These are phyloP conservation scores for Dalbergia cochinchinensis DNA, from an alignment of 306 rosid species.

Conservation along the genomic window DNA sequence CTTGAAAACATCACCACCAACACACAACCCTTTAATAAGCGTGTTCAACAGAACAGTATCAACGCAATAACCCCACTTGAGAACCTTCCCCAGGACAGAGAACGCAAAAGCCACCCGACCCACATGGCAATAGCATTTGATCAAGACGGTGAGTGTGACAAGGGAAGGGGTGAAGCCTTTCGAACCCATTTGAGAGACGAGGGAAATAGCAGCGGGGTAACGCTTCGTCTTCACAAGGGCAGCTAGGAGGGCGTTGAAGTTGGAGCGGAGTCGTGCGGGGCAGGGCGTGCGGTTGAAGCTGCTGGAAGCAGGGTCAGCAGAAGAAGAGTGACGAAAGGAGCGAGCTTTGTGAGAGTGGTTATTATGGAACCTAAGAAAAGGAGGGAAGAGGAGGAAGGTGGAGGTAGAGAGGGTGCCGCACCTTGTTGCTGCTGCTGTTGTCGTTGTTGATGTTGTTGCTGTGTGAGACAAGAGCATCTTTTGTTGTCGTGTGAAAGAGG, in stretches of 20 bases:
- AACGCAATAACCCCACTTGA: slow-evolving; percentile 4
- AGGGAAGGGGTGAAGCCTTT: slow-evolving; percentile 25
- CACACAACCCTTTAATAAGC: slow-evolving; percentile 24
- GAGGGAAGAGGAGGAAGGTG: neutral
- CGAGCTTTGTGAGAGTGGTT: no score
- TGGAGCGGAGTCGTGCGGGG: neutral
- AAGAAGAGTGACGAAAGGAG: neutral
- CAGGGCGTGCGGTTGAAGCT: neutral
- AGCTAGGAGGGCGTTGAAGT: slow-evolving; percentile 17
- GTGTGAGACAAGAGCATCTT: neutral
- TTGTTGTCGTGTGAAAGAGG: neutral
- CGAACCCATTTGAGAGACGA: neutral
- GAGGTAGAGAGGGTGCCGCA: neutral
- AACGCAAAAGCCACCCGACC: slow-evolving; percentile 9
- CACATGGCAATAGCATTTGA: slow-evolving; percentile 26
- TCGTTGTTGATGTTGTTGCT: neutral
- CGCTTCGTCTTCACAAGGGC: neutral
- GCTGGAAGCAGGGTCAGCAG: neutral
- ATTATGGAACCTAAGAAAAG: neutral
- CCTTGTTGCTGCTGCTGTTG: neutral
- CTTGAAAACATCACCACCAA: neutral
- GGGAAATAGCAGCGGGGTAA: slow-evolving; percentile 2
- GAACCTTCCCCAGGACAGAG: slow-evolving; percentile 26
- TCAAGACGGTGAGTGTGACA: slow-evolving; percentile 26
- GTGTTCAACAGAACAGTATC: slow-evolving; percentile 10